Base-by-base conservation (phyloP, 257 asterid genomes). In the Paulownia fortunei region DNA sequence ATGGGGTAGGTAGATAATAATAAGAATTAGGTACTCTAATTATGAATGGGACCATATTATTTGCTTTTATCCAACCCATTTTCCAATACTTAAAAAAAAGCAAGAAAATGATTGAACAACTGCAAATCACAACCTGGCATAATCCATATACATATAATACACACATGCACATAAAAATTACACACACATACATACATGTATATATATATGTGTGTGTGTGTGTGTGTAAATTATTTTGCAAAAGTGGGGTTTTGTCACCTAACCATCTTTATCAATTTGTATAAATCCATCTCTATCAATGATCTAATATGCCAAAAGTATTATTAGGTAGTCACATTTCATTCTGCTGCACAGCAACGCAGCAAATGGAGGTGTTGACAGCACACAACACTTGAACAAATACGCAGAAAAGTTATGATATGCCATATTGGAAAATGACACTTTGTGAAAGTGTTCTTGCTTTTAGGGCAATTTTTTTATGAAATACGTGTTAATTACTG, bases 301-400 rank as follows among this genome's bases (percentile, higher is more conserved):
- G 73, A 83, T 83, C 86, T 83, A 83, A 79, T 76, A 76, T 83
- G 82, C 77, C 87, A 77, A 76, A 80, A 72, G 19, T 66, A 67
- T 37, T 67, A 83, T 83, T 58, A 71, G 69, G 77, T 65, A 59
- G 21, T 66, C 73, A 81, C 62, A 26, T 76, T 76, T 67, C 36
- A 54, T 67, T 68, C 13, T 80, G 77, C 73, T 24, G 32, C 73
- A 59, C 61, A 37, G 27, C 60, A 13, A 70, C 19, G 77, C 63
- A 58, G 67, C 77, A 78, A 27, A 60, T 51, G 61, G 23, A 79
- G 77, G 21, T 79, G 66, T 61, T 49, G 78, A 72, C 67, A 71
- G 76, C 77, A 77, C 76, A 58, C 61, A 27, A 56, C 56, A 55
- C 54, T 39, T 55, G 8, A 4, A 47, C 13, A 27, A 51, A 63